A percentile compares a stretch with the other conserved stretches of the same genome.
phyloP scores from a whole-genome alignment of 2,329 filamentous ascomycete species.

The Stagonosporopsis rhizophila region DNA sequence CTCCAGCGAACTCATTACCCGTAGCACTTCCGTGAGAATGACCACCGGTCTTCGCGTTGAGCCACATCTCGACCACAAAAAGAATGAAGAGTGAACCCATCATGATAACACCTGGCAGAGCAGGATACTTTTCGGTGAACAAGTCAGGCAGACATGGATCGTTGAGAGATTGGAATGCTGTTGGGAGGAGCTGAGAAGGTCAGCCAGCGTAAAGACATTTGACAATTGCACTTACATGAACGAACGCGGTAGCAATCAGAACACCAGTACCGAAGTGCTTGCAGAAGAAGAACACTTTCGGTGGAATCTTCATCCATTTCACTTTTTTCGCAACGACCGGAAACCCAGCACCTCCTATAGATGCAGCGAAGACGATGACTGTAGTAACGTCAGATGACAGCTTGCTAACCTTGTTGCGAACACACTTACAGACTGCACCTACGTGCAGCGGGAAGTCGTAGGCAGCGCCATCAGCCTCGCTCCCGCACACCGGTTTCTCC shows the following conservation, averaged over 20 bases:
- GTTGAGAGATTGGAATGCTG: conserved; percentile 60
- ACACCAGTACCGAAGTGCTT: conserved; percentile 76
- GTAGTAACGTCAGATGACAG: conserved; percentile 20
- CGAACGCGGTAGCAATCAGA: conserved; percentile 84
- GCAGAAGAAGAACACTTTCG: conserved; percentile 66
- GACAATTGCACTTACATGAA: conserved; percentile 60
- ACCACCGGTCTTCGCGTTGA: conserved; percentile 65
- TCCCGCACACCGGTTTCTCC: conserved; percentile 46
- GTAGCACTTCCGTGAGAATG: conserved; percentile 66
- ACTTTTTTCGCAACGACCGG: conserved; percentile 58
- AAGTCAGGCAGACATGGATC: conserved; percentile 64
- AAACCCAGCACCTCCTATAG: conserved; percentile 47
- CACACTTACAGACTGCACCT: conserved; percentile 47
- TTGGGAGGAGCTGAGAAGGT: conserved; percentile 59
- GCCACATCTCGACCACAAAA: conserved; percentile 69
- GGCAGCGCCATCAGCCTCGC: conserved; percentile 33
- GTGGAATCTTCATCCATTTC: conserved; percentile 64
- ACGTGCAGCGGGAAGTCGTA: conserved; percentile 51
- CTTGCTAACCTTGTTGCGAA: too few relatives aligned
- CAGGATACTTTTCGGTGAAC: conserved; percentile 66
- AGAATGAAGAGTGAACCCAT: conserved; percentile 67
- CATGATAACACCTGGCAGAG: conserved; percentile 70
- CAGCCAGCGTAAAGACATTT: not conserved
- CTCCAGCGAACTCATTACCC: conserved; percentile 49
- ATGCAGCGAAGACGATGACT: conserved; percentile 50